Base-by-base conservation (phyloP, 139 green algal genomes). In the Tetradesmus obliquus region DNA sequence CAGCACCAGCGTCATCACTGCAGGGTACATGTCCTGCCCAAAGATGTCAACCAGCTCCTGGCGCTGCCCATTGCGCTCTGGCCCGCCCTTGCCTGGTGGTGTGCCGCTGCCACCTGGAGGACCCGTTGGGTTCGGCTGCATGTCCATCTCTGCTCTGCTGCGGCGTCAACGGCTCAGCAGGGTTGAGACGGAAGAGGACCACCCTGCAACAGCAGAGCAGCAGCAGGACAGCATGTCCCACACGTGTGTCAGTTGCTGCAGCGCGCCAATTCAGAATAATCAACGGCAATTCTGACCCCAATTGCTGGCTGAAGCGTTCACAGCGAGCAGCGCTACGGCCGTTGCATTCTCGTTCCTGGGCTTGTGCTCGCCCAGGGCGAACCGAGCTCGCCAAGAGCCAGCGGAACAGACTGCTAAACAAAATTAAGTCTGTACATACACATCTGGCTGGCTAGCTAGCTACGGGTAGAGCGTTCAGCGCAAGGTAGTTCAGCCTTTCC, bases 1-100 rank as follows among this genome's bases (percentile, higher is more conserved):
- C 5, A 92, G 84, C 24, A 92, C 32, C 10, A 88, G 69, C 5
- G 66, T 87, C 55, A 92, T 69, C 9, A n/a, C 71, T n/a, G 71
- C 90, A 3, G 84, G 60, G 81, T 79, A 87, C 84, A 90, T 86
- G 90, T 92, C 90, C 17, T 45, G 17, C 1, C 83, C 83, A 90
- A 90, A 92, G 0, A 92, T 12, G 22, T 90, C 82, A 3, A 91
- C 51, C n/a, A 91, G 4, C 55, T 87, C 54, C 58, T 92, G 88
- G 53, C 53, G 54, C 55, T 91, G 76, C 20, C n/a, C 62, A 45
- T 74, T 91, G 72, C 72, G 72, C 76, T 91, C 24, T 9, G 84
- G 72, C 2, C 51, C 62, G 20, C 80, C 79, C 60, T 88, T 88
- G 80, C 88, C 88, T 45, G 88, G 60, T 1, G 88, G 88, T 19